Evolutionary conservation across 495 filamentous ascomycete species (phyloP), one percentile per base, ranked within the genome.

Genomic region (Penicillium pulvis): DNA sequence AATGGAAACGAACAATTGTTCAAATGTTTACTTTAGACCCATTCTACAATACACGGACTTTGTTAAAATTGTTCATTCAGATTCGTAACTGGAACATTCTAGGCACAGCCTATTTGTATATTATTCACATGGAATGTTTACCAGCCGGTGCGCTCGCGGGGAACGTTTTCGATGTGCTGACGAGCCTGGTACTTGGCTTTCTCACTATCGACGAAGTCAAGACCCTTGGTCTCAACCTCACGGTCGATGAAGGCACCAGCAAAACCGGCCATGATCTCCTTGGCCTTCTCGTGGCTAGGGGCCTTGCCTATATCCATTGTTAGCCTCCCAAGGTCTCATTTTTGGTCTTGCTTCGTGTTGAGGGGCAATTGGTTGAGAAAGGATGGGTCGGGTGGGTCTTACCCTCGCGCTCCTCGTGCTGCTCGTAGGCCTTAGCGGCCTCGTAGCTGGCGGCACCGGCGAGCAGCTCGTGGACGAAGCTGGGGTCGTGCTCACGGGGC

Each of bases 201-300:
- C 80, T 90, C 88, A 16, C 79, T 73, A 74, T 91, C 88, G 60
- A 86, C 65, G 58, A 76, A 84, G 75, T 89, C 84, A 31, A 86
- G 74, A 19, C 87, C 87, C 80, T 86, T 88, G 68, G 81, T 86
- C 83, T 91, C 87, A 67, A 84, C 71, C 43, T 90, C 75, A 67
- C 85, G 87, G 77, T 91, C 89, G 59, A 89, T 82, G 73, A 91
- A 87, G 51, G 81, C 87, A 54, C 82, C 88, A 36, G 85, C 87
- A 43, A 90, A 70, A 57, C 84, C 88, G 53, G 84, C 88, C 14
- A 91, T 53, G 46, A 88, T 59, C 72, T 91, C 88, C 79, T 91
- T 91, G 73, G 89, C 89, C 58, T 85, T 78, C 42, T 68, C 78
- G 75, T 91, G 88, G 66, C 74, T 75, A 39, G 85, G 80, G 17